Evolutionary conservation across 768 basidiomycete species (phyloP).

Genomic region (Collybiopsis luxurians): DNA sequence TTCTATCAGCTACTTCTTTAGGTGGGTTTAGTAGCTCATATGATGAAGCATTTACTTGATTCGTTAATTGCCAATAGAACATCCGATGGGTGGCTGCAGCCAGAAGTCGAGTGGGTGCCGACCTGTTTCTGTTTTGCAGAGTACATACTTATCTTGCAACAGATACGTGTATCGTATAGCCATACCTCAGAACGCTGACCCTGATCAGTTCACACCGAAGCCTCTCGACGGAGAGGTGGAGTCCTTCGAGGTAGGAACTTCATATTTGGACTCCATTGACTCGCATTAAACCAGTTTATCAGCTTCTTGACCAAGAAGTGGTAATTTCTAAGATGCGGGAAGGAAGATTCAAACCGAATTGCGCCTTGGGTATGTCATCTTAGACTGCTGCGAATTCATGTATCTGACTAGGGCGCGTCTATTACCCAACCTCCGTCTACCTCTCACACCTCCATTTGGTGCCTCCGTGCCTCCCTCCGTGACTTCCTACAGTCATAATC

Average conservation of each 20-base stretch:
- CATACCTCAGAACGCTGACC: slow-evolving; percentile 53
- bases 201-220: slow-evolving; percentile 54
- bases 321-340: slow-evolving; percentile 62
- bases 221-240: slow-evolving; percentile 95
- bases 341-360: slow-evolving; percentile 91
- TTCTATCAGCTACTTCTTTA: slow-evolving; percentile 78
- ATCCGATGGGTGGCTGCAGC: slow-evolving; percentile 75
- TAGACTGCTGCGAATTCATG: too few relatives aligned
- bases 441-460: too few relatives aligned
- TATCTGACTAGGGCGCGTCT: too few relatives aligned
- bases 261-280: background rate
- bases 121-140: background rate
- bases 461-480: too few relatives aligned
- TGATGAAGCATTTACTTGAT: background rate
- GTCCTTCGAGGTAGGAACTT: slow-evolving; percentile 69
- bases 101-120: slow-evolving; percentile 71
- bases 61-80: slow-evolving; percentile 36
- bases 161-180: slow-evolving; percentile 85
- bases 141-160: background rate
- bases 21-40: slow-evolving; percentile 35
- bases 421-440: too few relatives aligned
- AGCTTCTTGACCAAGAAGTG: slow-evolving; percentile 67
- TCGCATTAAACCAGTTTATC: background rate
- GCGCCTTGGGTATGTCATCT: slow-evolving; percentile 64
- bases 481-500: slow-evolving; percentile 57